Base-by-base conservation (phyloP, 805 yeast genomes). In the Candida patagonica region DNA sequence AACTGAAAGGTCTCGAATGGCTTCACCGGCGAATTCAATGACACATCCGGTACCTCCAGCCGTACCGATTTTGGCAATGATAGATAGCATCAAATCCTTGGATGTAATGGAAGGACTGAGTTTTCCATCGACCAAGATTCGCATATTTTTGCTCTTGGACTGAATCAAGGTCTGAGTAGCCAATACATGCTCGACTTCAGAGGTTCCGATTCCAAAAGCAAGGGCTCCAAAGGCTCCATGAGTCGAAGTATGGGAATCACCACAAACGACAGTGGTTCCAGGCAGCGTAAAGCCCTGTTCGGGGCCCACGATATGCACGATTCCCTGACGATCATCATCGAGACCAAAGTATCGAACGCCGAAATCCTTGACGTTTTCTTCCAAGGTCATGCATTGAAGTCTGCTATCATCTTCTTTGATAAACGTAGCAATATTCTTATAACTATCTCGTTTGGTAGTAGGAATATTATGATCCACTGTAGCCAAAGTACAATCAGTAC, bases 21-120 rank as follows among this genome's bases (percentile, higher is more conserved):
- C 96, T 51, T 80, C 76, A 62, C 98, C 98, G 36, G 94, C 92
- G 65, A 89, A 92, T 67, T 92, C 98, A 60, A 92, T 84, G 43
- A 92, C 98, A 55, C 78, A 70, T 40, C 98, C 98, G 43, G 97
- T 92, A 67, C 98, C 98, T 66, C 98, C 98, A 45, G 98, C 98
- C 50, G 98, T 92, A 66, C 98, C 98, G 57, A 92, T 92, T 38
- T 79, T 78, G 53, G 96, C 96, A 57, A 92, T 92, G 32, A 92
- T 92, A 61, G 92, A 97, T 45, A 92, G 72, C 50, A 92, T 79
- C 53, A 92, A 70, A 67, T 92, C 98, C 71, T 92, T 92, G 34
- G 97, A 92, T 15, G 98, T 89, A 62, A 92, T 80, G 39, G 96
- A 97, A 29, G 83, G 82, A 27, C 70, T 65, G 51, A 92, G 73